phyloP scores from a whole-genome alignment of 257 asterid genomes.

The Fraxinus cuspidata region DNA sequence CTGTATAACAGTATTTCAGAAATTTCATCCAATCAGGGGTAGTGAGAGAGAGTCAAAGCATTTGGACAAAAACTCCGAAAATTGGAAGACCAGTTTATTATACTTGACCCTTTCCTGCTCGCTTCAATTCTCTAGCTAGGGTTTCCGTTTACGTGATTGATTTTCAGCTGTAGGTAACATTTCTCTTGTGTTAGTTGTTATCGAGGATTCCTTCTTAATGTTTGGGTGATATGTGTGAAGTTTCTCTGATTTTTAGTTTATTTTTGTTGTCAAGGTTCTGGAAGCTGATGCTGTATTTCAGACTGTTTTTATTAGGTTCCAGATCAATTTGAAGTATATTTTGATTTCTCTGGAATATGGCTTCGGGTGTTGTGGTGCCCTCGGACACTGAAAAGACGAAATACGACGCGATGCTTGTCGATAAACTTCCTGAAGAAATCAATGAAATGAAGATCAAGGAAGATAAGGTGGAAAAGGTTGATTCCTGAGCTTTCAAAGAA shows the following conservation, averaged over 20 bases:
- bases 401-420: conserved; percentile 66
- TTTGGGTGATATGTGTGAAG: background rate
- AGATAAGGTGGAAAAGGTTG: conserved; percentile 78
- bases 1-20: conserved; percentile 18
- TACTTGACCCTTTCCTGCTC: conserved; percentile 21
- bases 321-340: background rate
- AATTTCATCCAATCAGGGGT: conserved; percentile 15
- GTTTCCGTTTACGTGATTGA: conserved; percentile 32
- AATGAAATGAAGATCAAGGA: conserved; percentile 81
- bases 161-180: conserved; percentile 37
- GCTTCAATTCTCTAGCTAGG: conserved; percentile 15
- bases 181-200: background rate
- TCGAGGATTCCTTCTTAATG: background rate
- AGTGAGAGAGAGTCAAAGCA: conserved; percentile 45
- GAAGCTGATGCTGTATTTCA: conserved; percentile 15
- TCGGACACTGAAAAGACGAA: conserved; percentile 48
- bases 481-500: background rate
- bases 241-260: background rate
- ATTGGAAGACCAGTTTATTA: conserved; percentile 12
- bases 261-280: conserved; percentile 21
- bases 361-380: conserved; percentile 48
- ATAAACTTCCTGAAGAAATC: conserved; percentile 71
- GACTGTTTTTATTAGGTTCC: background rate
- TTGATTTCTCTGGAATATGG: conserved; percentile 38
- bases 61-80: conserved; percentile 41